Conservation (phyloP, 1,284 basidiomycete genomes). For the Amylostereum areolatum region DNA sequence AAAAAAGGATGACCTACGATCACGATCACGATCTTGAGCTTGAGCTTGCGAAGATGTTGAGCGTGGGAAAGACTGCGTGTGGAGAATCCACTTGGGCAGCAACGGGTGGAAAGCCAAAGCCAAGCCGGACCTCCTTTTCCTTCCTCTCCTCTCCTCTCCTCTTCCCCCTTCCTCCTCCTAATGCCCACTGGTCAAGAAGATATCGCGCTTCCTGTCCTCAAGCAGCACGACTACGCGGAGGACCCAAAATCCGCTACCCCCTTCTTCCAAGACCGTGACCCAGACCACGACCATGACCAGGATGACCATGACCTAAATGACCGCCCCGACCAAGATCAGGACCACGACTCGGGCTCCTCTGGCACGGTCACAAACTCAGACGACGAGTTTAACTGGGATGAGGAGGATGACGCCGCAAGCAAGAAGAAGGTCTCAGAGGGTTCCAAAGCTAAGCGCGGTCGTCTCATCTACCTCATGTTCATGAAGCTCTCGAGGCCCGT, state of each 20-base stretch:
- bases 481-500: conserved; percentile 61
- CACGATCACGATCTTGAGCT: too few relatives aligned
- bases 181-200: conserved; percentile 1
- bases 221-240: conserved; percentile 3
- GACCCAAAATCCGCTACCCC: neutral
- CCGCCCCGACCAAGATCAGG: conserved; percentile 10
- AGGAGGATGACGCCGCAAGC: conserved; percentile 36
- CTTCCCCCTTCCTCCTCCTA: too few relatives aligned
- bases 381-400: conserved; percentile 74
- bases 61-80: too few relatives aligned
- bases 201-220: conserved; percentile 6
- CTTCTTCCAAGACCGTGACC: neutral
- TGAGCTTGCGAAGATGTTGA: too few relatives aligned
- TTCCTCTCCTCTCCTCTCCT: too few relatives aligned
- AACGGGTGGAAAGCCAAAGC: too few relatives aligned
- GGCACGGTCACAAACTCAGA: conserved; percentile 52
- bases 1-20: too few relatives aligned
- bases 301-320: neutral
- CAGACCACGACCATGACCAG: neutral
- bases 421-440: conserved; percentile 13
- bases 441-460: conserved; percentile 42
- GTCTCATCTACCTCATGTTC: conserved; percentile 57
- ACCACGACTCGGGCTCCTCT: conserved; percentile 21
- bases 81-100: too few relatives aligned
- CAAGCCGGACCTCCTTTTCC: too few relatives aligned